phyloP scores from a whole-genome alignment of 805 yeast species.

The Maudiozyma turicensis region DNA sequence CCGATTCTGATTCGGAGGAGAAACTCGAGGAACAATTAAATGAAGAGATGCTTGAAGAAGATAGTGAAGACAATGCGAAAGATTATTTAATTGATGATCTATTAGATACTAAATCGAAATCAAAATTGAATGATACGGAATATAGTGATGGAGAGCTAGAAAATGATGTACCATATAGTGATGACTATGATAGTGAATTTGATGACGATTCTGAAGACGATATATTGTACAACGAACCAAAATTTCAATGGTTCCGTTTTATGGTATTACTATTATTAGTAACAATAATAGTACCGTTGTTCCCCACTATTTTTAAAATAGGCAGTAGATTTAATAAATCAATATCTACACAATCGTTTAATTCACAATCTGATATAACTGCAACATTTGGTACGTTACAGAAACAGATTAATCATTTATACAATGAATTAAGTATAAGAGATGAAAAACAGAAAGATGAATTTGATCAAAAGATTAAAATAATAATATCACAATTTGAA shows the following conservation, averaged over 20 bases:
- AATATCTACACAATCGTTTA: background rate
- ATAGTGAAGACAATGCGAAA: constrained; percentile 3
- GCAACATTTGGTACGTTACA: constrained; percentile 11
- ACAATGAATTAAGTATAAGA: constrained; percentile 18
- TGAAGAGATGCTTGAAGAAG: constrained; percentile 13
- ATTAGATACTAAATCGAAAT: background rate
- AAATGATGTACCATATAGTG: background rate
- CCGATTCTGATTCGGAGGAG: background rate
- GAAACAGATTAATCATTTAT: constrained; percentile 24
- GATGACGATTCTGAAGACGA: background rate
- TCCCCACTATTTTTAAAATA: background rate
- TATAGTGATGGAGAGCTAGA: constrained; percentile 4
- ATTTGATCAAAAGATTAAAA: constrained; percentile 22
- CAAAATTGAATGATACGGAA: background rate
- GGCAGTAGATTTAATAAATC: background rate
- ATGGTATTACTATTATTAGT: constrained; percentile 4
- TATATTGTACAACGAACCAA: background rate
- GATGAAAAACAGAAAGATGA: constrained; percentile 19
- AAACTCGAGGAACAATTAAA: constrained; percentile 12
- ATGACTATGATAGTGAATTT: background rate
- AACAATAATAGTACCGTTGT: constrained; percentile 1
- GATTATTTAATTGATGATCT: constrained; percentile 7
- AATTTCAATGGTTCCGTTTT: constrained; percentile 2
- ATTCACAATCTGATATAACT: background rate
- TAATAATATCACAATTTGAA: constrained; percentile 25